phyloP scores from a whole-genome alignment of 768 basidiomycete genomes.

The Mycena galericulata region DNA sequence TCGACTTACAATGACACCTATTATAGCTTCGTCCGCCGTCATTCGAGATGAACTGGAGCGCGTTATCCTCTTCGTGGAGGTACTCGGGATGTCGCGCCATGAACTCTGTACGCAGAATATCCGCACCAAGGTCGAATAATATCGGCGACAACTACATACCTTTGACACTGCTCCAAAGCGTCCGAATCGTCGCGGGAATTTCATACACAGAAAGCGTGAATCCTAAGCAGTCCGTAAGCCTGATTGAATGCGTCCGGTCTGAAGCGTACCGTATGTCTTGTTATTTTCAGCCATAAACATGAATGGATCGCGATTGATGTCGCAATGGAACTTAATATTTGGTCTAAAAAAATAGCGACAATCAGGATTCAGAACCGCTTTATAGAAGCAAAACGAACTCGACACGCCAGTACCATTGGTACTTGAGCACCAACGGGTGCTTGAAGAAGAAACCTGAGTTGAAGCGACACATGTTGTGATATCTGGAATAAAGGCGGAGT shows the following conservation, averaged over 20 bases:
- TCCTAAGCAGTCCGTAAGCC: constrained; percentile 42
- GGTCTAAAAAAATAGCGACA: constrained; percentile 46
- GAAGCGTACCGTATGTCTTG: constrained; percentile 59
- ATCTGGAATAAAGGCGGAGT: constrained; percentile 42
- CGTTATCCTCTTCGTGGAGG: constrained; percentile 66
- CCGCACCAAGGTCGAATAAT: constrained; percentile 47
- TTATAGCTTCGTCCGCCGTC: constrained; percentile 73
- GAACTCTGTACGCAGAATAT: constrained; percentile 53
- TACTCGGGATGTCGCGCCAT: constrained; percentile 61
- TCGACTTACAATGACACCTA: constrained; percentile 73
- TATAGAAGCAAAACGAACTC: constrained; percentile 50
- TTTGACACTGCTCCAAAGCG: constrained; percentile 70
- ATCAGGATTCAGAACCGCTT: no score
- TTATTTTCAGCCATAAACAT: constrained; percentile 65
- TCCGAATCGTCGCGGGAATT: constrained; percentile 71
- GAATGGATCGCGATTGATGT: constrained; percentile 59
- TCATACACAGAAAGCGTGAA: constrained; percentile 78
- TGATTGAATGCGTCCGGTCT: background rate
- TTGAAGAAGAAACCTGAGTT: constrained; percentile 66
- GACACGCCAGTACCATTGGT: constrained; percentile 73
- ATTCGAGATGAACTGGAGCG: constrained; percentile 70
- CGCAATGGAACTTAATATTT: constrained; percentile 58
- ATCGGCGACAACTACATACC: constrained; percentile 49
- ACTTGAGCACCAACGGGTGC: constrained; percentile 51
- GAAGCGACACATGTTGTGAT: constrained; percentile 85